These are phyloP conservation scores for Nicotiana attenuata DNA, from an alignment of 257 asterid species.

Conservation along the genomic window DNA sequence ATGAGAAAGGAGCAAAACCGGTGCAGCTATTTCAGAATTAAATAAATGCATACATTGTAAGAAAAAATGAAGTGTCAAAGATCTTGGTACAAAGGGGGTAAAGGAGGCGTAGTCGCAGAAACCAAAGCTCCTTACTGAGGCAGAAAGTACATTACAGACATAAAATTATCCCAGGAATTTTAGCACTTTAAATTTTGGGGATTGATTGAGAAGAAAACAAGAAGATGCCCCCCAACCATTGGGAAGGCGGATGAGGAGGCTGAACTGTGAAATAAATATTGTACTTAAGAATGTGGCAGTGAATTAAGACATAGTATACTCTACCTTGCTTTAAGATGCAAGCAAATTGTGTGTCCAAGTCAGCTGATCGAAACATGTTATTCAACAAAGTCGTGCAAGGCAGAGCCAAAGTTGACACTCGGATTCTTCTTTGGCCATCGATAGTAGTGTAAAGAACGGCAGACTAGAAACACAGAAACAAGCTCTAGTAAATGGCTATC, in stretches of 20 bases:
- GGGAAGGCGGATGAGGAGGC: neutral
- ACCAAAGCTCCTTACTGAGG: neutral
- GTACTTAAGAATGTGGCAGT: neutral
- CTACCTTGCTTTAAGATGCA: constrained; percentile 88
- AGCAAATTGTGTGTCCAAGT: constrained; percentile 88
- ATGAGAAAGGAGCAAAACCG: neutral
- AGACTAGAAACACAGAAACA: constrained; percentile 40
- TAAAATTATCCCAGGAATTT: neutral
- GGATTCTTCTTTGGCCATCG: constrained; percentile 94
- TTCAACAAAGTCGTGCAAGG: constrained; percentile 92
- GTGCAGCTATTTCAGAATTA: neutral
- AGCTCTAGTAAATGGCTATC: constrained; percentile 5
- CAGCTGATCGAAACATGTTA: constrained; percentile 92
- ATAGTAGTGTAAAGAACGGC: constrained; percentile 97
- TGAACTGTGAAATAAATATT: neutral
- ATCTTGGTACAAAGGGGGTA: neutral
- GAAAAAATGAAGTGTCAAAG: neutral
- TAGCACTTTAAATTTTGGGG: neutral
- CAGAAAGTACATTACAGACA: neutral
- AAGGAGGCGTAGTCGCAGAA: neutral
- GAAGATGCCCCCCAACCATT: neutral
- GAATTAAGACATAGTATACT: neutral
- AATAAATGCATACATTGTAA: neutral
- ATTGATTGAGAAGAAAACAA: neutral
- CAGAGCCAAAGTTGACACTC: constrained; percentile 88